Conservation (phyloP, 129 eudicot species). For the Cynara cardunculus region DNA sequence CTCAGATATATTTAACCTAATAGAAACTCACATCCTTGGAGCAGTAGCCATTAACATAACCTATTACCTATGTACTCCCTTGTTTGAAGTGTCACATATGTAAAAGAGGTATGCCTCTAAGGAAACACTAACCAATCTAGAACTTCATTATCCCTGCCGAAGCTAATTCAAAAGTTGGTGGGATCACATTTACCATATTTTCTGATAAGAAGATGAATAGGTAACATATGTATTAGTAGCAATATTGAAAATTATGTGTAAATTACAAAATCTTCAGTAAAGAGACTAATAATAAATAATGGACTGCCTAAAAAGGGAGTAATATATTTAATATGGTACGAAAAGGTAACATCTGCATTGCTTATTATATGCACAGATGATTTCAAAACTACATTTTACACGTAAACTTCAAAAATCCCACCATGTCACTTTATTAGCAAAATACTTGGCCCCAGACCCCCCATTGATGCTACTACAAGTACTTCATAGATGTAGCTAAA, state of each 20-base stretch:
- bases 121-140: neutral
- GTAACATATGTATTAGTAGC: neutral
- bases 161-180: neutral
- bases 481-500: neutral
- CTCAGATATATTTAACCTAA: neutral
- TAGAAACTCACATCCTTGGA: neutral
- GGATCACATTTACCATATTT: neutral
- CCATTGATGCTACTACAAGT: neutral
- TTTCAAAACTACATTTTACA: neutral
- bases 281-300: neutral
- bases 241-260: neutral
- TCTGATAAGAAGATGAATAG: neutral
- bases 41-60: slow-evolving; percentile 13
- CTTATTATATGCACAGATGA: slow-evolving; percentile 12
- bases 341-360: neutral
- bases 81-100: neutral
- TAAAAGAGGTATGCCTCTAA: neutral
- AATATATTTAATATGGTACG: neutral
- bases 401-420: neutral
- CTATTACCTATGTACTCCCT: neutral
- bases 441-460: neutral
- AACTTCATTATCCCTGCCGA: neutral
- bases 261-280: neutral
- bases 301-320: neutral
- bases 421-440: neutral